These are phyloP conservation scores for Lachancea waltii DNA, from an alignment of 805 yeast species.

Conservation along the genomic window DNA sequence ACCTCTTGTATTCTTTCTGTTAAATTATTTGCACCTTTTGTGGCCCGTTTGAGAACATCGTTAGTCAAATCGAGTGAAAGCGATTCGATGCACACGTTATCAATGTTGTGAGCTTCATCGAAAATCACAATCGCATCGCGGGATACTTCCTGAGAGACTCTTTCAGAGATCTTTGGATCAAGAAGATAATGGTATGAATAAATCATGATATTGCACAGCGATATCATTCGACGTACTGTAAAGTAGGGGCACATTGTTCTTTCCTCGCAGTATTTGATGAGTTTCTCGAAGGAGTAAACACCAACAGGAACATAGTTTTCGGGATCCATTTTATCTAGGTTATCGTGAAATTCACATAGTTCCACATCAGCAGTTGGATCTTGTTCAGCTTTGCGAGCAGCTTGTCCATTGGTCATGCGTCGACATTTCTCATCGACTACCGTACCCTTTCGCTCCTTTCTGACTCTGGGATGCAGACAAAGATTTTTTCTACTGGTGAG, in stretches of 20 bases:
- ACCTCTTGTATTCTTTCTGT: constrained; percentile 80
- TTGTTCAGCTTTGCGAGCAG: constrained; percentile 57
- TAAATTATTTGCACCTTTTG: constrained; percentile 76
- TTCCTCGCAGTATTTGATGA: constrained; percentile 68
- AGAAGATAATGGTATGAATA: constrained; percentile 93
- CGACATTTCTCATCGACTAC: constrained; percentile 96
- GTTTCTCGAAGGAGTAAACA: constrained; percentile 86
- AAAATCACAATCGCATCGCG: constrained; percentile 91
- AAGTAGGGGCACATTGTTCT: constrained; percentile 91
- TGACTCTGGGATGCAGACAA: constrained; percentile 83
- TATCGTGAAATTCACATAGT: constrained; percentile 87
- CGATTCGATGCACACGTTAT: constrained; percentile 97
- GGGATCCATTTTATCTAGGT: constrained; percentile 78
- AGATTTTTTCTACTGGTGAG: constrained; percentile 90
- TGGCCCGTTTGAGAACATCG: constrained; percentile 77
- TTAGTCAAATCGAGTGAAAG: constrained; percentile 87
- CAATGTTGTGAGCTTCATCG: constrained; percentile 98
- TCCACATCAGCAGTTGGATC: constrained; percentile 51
- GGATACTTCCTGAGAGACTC: constrained; percentile 87
- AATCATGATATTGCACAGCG: constrained; percentile 87
- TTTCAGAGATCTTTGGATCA: constrained; percentile 94
- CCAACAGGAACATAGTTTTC: constrained; percentile 87
- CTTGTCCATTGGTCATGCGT: constrained; percentile 86
- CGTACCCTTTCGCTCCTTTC: constrained; percentile 82
- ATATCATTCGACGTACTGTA: constrained; percentile 95